Evolutionary conservation across 1,284 basidiomycete genomes (phyloP).

Genomic region (Tetrapyrgos nigripes): DNA sequence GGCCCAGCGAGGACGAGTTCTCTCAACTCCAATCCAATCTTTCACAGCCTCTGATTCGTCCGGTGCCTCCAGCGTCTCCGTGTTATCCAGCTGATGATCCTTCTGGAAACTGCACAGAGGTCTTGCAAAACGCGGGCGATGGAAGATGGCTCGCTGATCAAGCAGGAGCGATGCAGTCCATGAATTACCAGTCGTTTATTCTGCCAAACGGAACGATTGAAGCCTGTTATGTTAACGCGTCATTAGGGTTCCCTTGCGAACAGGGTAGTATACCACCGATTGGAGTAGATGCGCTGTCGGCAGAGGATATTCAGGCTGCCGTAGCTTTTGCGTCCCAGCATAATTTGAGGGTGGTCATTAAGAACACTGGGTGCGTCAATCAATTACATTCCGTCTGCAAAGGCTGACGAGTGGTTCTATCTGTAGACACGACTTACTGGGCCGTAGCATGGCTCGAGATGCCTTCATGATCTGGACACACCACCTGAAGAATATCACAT

Average conservation of each 20-base stretch:
- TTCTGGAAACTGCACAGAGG: background rate
- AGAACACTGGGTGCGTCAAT: slow-evolving; percentile 6
- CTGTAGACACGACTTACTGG: too few relatives aligned
- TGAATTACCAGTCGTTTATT: background rate
- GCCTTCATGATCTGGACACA: too few relatives aligned
- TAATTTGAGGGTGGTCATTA: slow-evolving; percentile 4
- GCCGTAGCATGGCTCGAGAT: too few relatives aligned
- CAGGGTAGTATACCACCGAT: slow-evolving; percentile 5
- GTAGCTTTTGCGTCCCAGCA: background rate
- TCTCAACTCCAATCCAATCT: background rate
- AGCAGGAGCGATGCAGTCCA: background rate
- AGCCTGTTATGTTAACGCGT: background rate
- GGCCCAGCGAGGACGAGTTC: slow-evolving; percentile 1
- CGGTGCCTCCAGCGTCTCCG: background rate
- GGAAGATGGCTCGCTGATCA: slow-evolving; percentile 3
- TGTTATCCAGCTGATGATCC: background rate
- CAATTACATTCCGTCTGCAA: too few relatives aligned
- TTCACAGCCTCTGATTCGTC: slow-evolving; percentile 2
- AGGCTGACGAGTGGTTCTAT: too few relatives aligned
- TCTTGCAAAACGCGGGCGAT: background rate
- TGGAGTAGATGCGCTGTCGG: background rate
- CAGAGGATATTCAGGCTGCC: slow-evolving; percentile 1
- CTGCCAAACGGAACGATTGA: background rate
- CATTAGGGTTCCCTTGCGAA: slow-evolving; percentile 2
- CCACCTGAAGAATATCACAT: too few relatives aligned